A percentile compares a stretch with the other conserved stretches of the same genome.
These are phyloP conservation scores for Coemansia sp. DNA, from an alignment of 192 early-diverging fungal genomes.

Conservation along the genomic window DNA sequence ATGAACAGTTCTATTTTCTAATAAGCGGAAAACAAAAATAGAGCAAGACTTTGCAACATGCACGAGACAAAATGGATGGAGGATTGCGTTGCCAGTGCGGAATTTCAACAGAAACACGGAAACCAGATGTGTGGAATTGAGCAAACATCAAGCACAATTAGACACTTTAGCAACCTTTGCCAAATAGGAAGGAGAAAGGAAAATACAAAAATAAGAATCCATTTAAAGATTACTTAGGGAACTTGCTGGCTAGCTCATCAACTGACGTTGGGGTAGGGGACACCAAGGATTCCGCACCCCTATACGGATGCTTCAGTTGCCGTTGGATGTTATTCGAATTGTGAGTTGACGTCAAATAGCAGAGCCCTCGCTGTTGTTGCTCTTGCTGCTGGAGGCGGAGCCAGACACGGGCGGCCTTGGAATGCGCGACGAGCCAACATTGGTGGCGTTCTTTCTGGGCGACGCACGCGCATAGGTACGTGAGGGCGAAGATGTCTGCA, in stretches of 20 bases:
- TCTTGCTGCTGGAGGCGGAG: slow-evolving; percentile 5
- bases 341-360: slow-evolving; percentile 4
- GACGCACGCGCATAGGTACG: not conserved
- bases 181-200: not conserved
- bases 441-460: not conserved
- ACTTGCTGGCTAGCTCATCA: slow-evolving; percentile 19
- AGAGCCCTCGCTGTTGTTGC: not conserved
- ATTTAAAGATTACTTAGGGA: slow-evolving; percentile 22
- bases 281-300: not conserved
- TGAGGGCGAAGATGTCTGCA: not conserved
- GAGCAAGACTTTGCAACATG: too few relatives aligned
- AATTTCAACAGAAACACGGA: too few relatives aligned
- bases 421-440: slow-evolving; percentile 20
- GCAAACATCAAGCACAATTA: too few relatives aligned
- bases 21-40: too few relatives aligned
- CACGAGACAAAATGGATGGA: too few relatives aligned
- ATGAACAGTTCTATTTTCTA: too few relatives aligned
- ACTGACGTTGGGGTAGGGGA: slow-evolving; percentile 8
- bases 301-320: too few relatives aligned
- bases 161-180: too few relatives aligned
- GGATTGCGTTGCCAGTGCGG: too few relatives aligned
- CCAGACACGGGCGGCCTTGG: slow-evolving; percentile 18
- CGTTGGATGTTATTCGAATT: slow-evolving; percentile 2
- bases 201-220: not conserved
- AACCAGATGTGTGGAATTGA: too few relatives aligned